Base-by-base conservation (phyloP, 192 early-diverging fungal genomes). In the Podila epicladia region DNA sequence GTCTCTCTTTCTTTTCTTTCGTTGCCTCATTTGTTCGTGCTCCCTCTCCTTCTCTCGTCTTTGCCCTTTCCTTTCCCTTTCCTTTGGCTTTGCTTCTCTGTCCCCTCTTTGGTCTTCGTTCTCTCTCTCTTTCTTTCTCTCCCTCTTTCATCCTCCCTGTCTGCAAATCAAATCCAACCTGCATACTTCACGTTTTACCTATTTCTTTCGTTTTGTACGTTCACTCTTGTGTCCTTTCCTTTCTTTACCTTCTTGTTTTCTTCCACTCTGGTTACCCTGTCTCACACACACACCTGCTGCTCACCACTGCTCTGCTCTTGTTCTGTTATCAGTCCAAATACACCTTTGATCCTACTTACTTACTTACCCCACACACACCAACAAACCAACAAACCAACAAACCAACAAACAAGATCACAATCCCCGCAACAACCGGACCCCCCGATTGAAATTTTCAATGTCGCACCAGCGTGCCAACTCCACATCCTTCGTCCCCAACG, bases 401-500 rank as follows among this genome's bases (percentile, higher is more conserved):
- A 12, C 41, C 41, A 55, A 17, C 17, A 53, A n/a, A n/a, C 17
- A 22, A 53, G 5, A 6, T 3, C 35, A 37, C 17, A 55, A 26
- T 2, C 22, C 17, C 24, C 24, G 24, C 53, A 22, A 55, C n/a
- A 24, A 55, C 24, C 53, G 8, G 8, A 55, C 22, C 20, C 20
- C n/a, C 12, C 15, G 41, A 45, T 45, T 45, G 13, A 45, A 45
- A 41, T 41, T 45, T 37, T 45, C 53, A 55, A 78, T 78, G 75
- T 70, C 75, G 33, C 75, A 78, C 31, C 64, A 71, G 70, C 69
- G 75, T 38, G 75, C 75, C 51, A 67, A 26, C 69, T 67, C 76
- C 24, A 64, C 75, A n/a, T 78, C 75, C 17, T 71, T 69, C 48
- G 70, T 72, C 65, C 60, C 67, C 62, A 66, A 11, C 58, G 49